Base-by-base conservation (phyloP, 176 grass and related monocot species). In the Phoenix dactylifera region DNA sequence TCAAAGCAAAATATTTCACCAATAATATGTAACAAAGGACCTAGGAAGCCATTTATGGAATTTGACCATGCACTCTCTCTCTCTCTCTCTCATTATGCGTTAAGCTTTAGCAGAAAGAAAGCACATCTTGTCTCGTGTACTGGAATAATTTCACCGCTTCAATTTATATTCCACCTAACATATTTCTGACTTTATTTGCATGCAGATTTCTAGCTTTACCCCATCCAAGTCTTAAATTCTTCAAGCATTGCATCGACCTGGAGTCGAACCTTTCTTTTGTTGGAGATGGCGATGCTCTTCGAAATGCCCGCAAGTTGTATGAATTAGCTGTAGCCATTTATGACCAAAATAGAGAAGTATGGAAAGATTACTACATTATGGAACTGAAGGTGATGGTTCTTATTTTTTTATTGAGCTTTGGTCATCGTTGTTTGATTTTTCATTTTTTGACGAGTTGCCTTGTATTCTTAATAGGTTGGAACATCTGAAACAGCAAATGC, bases 311-410 rank as follows among this genome's bases (percentile, higher is more conserved):
- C 6, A 82, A 73, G 52, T 66, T 90, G 24, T 90, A 82, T 71
- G 82, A 86, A 48, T 77, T 79, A 35, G 79, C 76, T 52, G 18
- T 79, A 18, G 52, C 51, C 65, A 26, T 77, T 6, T 79, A 86
- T 69, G 55, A 75, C 4, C 78, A 90, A 55, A 70, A 79, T 57
- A 90, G 60, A 51, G 64, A 79, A 23, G 19, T 90, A 6, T 90
- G 82, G 87, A 82, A 72, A 18, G 85, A 82, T 52, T 90, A 82
- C 75, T 90, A 86, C 70, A 53, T 32, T 22, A 69, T 90, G 64
- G 87, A 85, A 55, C 16, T 76, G 55, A 90, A 82, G 87, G 87
- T 73, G 18, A 54, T 26, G 39, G 5, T 48, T 6, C 50, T 17
- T 1, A 3, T 18, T 16, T 4, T 50, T 50, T 50, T 51, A 18